These are phyloP conservation scores for Cercospora berteroae DNA, from an alignment of 2,329 filamentous ascomycete genomes.

Conservation along the genomic window DNA sequence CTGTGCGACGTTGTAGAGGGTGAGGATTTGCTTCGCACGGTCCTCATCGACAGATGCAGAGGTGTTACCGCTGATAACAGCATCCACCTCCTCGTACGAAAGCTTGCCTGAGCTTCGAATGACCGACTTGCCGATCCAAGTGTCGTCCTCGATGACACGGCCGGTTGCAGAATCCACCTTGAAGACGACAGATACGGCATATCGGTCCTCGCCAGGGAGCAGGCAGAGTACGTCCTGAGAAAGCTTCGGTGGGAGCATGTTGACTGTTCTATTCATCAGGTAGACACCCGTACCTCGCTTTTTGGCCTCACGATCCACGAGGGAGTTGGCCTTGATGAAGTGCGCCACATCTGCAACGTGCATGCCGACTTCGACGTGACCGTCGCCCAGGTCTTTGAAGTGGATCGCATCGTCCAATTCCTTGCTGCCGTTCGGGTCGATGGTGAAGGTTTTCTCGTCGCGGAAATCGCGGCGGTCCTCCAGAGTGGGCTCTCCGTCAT, in stretches of 20 bases:
- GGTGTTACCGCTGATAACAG: constrained; percentile 65
- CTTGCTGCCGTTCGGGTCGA: constrained; percentile 82
- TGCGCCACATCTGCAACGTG: constrained; percentile 94
- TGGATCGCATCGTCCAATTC: constrained; percentile 93
- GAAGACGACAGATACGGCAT: constrained; percentile 91
- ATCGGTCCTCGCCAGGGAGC: constrained; percentile 79
- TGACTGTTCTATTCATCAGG: constrained; percentile 84
- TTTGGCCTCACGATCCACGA: constrained; percentile 95
- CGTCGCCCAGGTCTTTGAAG: constrained; percentile 77
- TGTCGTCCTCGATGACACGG: constrained; percentile 75
- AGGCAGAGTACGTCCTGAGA: constrained; percentile 86
- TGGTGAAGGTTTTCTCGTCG: constrained; percentile 81
- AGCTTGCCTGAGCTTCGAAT: constrained; percentile 89
- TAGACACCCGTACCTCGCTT: constrained; percentile 97
- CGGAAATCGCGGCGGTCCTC: constrained; percentile 85
- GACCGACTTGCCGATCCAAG: constrained; percentile 90
- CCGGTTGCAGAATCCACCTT: constrained; percentile 80
- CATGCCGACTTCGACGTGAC: constrained; percentile 88
- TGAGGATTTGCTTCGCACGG: constrained; percentile 72
- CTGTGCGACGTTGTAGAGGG: constrained; percentile 75
- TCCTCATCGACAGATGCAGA: constrained; percentile 60
- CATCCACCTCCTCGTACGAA: constrained; percentile 80
- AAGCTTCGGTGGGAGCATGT: constrained; percentile 81
- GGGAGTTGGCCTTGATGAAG: constrained; percentile 93
- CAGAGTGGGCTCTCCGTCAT: constrained; percentile 74